Evolutionary conservation across 2,329 filamentous ascomycete species (phyloP), one percentile per base, ranked within the genome.

Genomic region (Paecilomyces sp.): DNA sequence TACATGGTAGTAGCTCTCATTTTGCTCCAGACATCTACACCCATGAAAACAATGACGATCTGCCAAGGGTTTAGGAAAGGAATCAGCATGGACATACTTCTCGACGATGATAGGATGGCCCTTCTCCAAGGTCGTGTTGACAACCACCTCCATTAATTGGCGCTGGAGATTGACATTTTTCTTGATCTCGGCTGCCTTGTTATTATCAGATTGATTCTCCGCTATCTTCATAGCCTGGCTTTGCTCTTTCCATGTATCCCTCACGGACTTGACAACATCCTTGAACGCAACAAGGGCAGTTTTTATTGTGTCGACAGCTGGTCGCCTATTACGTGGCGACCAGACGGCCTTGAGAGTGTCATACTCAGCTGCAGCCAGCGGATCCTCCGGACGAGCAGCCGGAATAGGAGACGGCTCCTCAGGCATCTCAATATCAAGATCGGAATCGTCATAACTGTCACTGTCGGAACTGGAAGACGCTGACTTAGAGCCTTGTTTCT

Each of bases 281-380:
- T 84, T 85, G 67, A 84, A 83, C 52, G 81, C 78, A 56, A 79
- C 78, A 63, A 87, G 75, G 53, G 81, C 82, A 62, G 73, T 75
- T 63, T 83, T 81, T 60, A 87, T 81, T 61, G 80, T 80, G 28
- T 82, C 79, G 15, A 77, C 74, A 58, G 76, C 74, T 22, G 80
- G 74, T 33, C 75, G 71, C 61, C 79, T 80, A 62, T 81, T 82
- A 61, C 80, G 80, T 54, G 82, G 80, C 55, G 78, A 80, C 85
- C 85, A 88, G 11, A 86, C 79, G 31, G 84, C 83, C 68, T 84
- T 83, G 59, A 86, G 80, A 9, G 83, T 79, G 67, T 87, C 84
- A 70, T 86, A 87, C 58, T 79, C 77, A 13, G 80, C 79, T 52
- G 79, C 83, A 65, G 76, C 80, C 61, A 82, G 74, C 4, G 81